A percentile compares a stretch with the other conserved stretches of the same genome.
Evolutionary conservation across 176 grass and related monocot genomes (phyloP).

Genomic region (Carex littledalei): DNA sequence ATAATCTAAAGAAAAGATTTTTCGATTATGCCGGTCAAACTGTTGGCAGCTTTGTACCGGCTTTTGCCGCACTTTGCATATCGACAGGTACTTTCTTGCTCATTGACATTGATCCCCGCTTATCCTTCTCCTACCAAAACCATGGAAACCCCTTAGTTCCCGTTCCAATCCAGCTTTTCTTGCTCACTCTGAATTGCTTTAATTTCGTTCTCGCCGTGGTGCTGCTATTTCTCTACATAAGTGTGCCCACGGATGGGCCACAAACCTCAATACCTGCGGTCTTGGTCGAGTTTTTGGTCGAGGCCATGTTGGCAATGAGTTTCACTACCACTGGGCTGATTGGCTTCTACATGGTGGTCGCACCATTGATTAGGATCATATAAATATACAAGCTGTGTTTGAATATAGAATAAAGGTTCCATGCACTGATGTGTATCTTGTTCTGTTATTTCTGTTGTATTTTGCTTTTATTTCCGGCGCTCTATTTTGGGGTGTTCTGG

Average conservation of each 20-base stretch:
- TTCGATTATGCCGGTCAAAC: not conserved
- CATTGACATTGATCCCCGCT: not conserved
- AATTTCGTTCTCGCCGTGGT: not conserved
- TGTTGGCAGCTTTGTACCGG: not conserved
- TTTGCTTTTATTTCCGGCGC: too few relatives aligned
- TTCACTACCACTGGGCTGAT: not conserved
- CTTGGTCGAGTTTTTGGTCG: not conserved
- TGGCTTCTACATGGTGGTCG: not conserved
- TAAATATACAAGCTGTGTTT: not conserved
- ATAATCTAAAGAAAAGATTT: not conserved
- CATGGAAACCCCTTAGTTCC: not conserved
- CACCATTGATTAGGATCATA: not conserved
- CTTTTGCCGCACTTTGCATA: not conserved
- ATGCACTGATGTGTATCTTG: not conserved
- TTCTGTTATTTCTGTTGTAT: too few relatives aligned
- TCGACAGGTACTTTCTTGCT: not conserved
- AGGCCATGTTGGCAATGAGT: not conserved
- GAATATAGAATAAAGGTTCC: not conserved
- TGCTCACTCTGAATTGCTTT: not conserved
- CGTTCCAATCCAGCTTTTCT: not conserved
- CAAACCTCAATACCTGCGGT: not conserved
- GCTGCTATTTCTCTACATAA: not conserved
- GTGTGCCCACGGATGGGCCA: not conserved
- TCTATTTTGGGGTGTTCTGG: too few relatives aligned
- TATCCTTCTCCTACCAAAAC: not conserved